phyloP scores from a whole-genome alignment of 2,329 filamentous ascomycete genomes.

The Lizonia empirigonia region DNA sequence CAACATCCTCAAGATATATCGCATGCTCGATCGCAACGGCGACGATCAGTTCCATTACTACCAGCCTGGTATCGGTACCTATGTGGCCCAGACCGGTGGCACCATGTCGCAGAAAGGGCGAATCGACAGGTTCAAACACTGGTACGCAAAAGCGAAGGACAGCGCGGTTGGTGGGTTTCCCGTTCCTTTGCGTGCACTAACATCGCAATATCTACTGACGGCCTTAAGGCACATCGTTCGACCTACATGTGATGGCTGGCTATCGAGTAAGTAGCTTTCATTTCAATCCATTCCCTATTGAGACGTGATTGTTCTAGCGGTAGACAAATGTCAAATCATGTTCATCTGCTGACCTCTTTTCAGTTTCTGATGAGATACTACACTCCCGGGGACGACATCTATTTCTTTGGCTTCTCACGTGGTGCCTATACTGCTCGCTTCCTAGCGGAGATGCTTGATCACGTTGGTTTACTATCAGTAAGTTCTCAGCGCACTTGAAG shows the following conservation, averaged over 20 bases:
- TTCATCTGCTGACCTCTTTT: no score
- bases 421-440: slow-evolving; percentile 60
- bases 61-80: slow-evolving; percentile 70
- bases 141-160: slow-evolving; percentile 76
- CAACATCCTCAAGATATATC: slow-evolving; percentile 69
- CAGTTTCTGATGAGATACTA: slow-evolving; percentile 58
- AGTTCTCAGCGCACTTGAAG: not conserved
- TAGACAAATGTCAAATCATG: no score
- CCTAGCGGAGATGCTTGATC: slow-evolving; percentile 80
- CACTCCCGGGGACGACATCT: slow-evolving; percentile 55
- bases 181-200: not conserved
- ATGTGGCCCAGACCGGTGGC: slow-evolving; percentile 58
- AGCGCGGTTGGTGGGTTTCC: slow-evolving; percentile 63
- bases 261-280: slow-evolving; percentile 71
- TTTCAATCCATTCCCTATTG: no score
- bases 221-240: slow-evolving; percentile 70
- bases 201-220: slow-evolving; percentile 3
- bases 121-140: slow-evolving; percentile 64
- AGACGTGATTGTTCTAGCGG: no score
- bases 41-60: slow-evolving; percentile 59
- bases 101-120: slow-evolving; percentile 64
- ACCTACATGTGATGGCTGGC: slow-evolving; percentile 80
- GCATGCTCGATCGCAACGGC: slow-evolving; percentile 69
- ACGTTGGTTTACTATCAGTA: slow-evolving; percentile 73
- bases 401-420: slow-evolving; percentile 57